Evolutionary conservation across 176 grass and related monocot species (phyloP).

Genomic region (Phyllostachys edulis): DNA sequence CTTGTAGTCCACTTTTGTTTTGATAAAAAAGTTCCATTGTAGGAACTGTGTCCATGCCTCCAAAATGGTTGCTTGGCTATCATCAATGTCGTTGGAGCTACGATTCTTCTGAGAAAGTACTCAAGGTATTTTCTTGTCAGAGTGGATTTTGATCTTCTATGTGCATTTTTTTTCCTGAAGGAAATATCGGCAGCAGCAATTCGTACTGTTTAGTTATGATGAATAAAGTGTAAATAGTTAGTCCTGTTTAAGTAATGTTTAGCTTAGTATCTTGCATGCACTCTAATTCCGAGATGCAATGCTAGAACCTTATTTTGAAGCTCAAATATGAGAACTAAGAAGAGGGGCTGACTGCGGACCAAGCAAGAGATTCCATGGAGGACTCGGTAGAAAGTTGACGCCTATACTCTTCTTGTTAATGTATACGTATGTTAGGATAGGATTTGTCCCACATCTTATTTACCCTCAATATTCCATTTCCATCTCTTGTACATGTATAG

Average conservation of each 20-base stretch:
- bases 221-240: slow-evolving; percentile 15
- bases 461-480: not conserved
- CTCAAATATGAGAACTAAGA: not conserved
- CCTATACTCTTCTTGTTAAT: not conserved
- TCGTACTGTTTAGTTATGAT: not conserved
- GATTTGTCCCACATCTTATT: not conserved
- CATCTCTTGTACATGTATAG: not conserved
- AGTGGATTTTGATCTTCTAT: not conserved
- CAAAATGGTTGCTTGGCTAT: slow-evolving; percentile 95
- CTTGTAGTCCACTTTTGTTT: not conserved
- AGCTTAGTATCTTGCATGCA: slow-evolving; percentile 21
- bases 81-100: slow-evolving; percentile 99
- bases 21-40: slow-evolving; percentile 15
- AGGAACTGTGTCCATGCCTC: slow-evolving; percentile 92
- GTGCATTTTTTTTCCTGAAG: slow-evolving; percentile 1
- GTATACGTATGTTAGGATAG: not conserved
- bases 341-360: not conserved
- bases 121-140: slow-evolving; percentile 55
- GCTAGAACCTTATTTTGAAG: not conserved
- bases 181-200: not conserved
- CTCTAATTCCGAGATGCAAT: not conserved
- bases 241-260: not conserved
- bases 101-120: slow-evolving; percentile 79
- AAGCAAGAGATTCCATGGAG: not conserved
- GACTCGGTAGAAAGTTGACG: not conserved